phyloP scores from a whole-genome alignment of 306 rosid species.

The Astragalus membranaceus region DNA sequence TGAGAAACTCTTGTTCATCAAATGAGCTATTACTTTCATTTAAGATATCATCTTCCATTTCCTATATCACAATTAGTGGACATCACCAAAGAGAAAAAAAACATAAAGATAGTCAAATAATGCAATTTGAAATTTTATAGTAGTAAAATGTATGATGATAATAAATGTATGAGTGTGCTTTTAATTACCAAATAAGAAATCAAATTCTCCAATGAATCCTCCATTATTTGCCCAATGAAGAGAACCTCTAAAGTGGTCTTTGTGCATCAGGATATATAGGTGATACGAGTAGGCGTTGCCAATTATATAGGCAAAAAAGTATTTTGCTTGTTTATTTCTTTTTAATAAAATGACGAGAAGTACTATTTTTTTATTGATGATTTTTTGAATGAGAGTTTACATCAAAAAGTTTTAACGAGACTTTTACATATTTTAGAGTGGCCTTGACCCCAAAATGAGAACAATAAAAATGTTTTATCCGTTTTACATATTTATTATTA shows the following conservation, averaged over 20 bases:
- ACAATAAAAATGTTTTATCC: no score
- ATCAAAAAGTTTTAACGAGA: no score
- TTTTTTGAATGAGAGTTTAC: no score
- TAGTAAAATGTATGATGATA: no score
- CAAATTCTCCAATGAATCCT: slow-evolving; percentile 10
- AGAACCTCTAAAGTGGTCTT: not conserved
- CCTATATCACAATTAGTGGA: slow-evolving; percentile 8
- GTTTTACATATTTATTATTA: no score
- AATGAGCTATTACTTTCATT: not conserved
- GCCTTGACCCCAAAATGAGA: no score
- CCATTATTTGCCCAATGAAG: slow-evolving; percentile 6
- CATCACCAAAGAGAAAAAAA: not conserved
- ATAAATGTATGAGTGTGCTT: not conserved
- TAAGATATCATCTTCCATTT: slow-evolving; percentile 17
- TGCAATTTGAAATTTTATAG: not conserved
- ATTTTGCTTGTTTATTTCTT: no score
- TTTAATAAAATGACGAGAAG: no score
- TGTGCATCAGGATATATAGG: not conserved
- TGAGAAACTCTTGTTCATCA: slow-evolving; percentile 25
- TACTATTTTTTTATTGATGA: no score
- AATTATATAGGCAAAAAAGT: not conserved
- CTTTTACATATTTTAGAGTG: no score
- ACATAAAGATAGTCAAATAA: not conserved
- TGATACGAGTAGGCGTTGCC: not conserved
- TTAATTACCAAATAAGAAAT: slow-evolving; percentile 25